phyloP scores from a whole-genome alignment of 1,284 basidiomycete genomes.

The Cryptococcus hybrid region DNA sequence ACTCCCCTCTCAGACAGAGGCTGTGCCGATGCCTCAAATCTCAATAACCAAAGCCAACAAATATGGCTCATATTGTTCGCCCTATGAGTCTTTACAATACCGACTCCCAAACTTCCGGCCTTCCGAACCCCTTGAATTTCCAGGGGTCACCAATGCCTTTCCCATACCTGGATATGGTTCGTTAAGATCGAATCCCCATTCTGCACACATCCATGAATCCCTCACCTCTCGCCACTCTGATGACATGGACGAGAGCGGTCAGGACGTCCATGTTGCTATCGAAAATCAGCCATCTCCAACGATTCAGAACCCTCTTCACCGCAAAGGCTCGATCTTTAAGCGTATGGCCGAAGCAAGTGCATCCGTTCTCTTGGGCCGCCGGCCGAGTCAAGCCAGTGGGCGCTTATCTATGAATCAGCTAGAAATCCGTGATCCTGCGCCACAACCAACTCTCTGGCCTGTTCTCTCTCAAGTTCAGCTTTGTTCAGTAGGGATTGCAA shows the following conservation, averaged over 20 bases:
- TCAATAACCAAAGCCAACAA: too few relatives aligned
- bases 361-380: constrained; percentile 12
- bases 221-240: neutral
- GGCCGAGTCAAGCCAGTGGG: neutral
- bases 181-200: neutral
- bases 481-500: neutral
- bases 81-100: neutral
- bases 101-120: constrained; percentile 14
- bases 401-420: constrained; percentile 4
- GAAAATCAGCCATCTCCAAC: neutral
- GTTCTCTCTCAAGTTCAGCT: constrained; percentile 24
- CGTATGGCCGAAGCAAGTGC: constrained; percentile 34
- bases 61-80: too few relatives aligned
- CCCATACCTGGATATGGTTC: constrained; percentile 3
- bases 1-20: too few relatives aligned
- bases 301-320: constrained; percentile 14
- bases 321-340: constrained; percentile 36
- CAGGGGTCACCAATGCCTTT: too few relatives aligned
- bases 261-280: constrained; percentile 2
- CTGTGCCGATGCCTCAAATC: too few relatives aligned
- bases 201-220: too few relatives aligned
- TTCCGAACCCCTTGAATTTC: constrained; percentile 19
- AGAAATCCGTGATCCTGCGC: constrained; percentile 39
- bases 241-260: constrained; percentile 21
- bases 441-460: constrained; percentile 37